Evolutionary conservation across 2,329 filamentous ascomycete genomes (phyloP).

Genomic region (Daldinia eschscholtzii): DNA sequence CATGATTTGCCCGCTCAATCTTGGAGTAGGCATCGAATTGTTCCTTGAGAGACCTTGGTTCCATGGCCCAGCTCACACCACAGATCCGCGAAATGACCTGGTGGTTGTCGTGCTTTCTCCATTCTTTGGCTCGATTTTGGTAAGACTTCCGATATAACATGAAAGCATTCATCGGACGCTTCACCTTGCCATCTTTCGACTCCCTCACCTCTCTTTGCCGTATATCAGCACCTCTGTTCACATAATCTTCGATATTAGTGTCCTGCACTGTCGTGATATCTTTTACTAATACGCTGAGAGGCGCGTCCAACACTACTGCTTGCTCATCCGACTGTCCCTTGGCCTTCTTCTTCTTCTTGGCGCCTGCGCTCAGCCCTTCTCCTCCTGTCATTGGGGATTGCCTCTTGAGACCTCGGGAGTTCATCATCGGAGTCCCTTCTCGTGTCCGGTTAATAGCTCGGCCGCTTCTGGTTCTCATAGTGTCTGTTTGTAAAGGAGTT

Average conservation of each 20-base stretch:
- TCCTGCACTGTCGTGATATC: conserved; percentile 72
- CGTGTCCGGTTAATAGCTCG: conserved; percentile 48
- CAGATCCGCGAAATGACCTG: conserved; percentile 91
- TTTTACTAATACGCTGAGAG: conserved; percentile 78
- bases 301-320: conserved; percentile 69
- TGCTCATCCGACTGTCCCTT: conserved; percentile 56
- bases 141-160: conserved; percentile 97
- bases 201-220: conserved; percentile 76
- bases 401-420: conserved; percentile 54
- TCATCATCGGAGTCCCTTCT: conserved; percentile 29
- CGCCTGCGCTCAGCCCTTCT: conserved; percentile 38
- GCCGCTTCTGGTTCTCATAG: conserved; percentile 57
- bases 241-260: conserved; percentile 83
- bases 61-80: conserved; percentile 86
- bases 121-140: conserved; percentile 85
- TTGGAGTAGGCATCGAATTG: conserved; percentile 84
- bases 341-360: conserved; percentile 61
- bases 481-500: conserved; percentile 56
- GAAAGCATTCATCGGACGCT: conserved; percentile 96
- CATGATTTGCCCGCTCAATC: conserved; percentile 86
- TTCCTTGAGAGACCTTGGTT: conserved; percentile 77
- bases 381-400: conserved; percentile 54
- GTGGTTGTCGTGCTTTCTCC: conserved; percentile 89
- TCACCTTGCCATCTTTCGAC: conserved; percentile 80
- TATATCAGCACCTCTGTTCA: conserved; percentile 75